Evolutionary conservation across 2,329 filamentous ascomycete genomes (phyloP).

Genomic region (Graphilbum fragrans): DNA sequence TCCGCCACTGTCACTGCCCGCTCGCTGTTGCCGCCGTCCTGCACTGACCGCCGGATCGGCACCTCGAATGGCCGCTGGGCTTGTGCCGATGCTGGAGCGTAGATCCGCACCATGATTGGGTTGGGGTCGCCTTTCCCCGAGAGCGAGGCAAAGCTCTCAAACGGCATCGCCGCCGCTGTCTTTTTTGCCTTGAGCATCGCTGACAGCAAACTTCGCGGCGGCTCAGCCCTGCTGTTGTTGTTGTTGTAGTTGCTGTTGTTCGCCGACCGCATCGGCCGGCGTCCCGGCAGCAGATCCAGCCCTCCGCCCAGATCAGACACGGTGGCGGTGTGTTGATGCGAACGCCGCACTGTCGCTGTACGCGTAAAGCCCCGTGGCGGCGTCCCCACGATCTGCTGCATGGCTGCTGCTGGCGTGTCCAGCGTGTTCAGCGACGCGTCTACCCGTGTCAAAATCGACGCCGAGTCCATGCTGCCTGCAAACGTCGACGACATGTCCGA

Average conservation of each 20-base stretch:
- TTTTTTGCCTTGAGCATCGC: conserved; percentile 63
- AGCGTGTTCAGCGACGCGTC: conserved; percentile 40
- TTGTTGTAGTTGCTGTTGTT: background rate
- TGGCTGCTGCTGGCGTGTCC: conserved; percentile 39
- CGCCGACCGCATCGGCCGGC: background rate
- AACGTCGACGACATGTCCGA: conserved; percentile 55
- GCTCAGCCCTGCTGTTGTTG: conserved; percentile 12
- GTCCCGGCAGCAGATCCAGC: background rate
- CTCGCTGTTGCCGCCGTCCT: conserved; percentile 31
- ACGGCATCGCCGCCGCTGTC: conserved; percentile 55
- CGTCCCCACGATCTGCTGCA: conserved; percentile 44
- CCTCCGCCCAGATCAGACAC: no score
- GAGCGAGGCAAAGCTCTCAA: conserved; percentile 64
- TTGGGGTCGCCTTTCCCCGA: conserved; percentile 70
- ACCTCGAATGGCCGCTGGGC: conserved; percentile 58
- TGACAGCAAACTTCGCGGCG: conserved; percentile 59
- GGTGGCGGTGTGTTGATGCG: no score
- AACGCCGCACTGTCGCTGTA: conserved; percentile 52
- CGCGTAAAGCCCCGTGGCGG: conserved; percentile 47
- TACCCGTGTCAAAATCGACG: conserved; percentile 52
- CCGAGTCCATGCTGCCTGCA: conserved; percentile 56
- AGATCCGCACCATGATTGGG: conserved; percentile 66
- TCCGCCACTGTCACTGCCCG: conserved; percentile 62
- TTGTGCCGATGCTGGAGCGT: conserved; percentile 57
- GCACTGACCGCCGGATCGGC: conserved; percentile 55